phyloP scores from a whole-genome alignment of 345 rosid species.

The Erodium maritimum region DNA sequence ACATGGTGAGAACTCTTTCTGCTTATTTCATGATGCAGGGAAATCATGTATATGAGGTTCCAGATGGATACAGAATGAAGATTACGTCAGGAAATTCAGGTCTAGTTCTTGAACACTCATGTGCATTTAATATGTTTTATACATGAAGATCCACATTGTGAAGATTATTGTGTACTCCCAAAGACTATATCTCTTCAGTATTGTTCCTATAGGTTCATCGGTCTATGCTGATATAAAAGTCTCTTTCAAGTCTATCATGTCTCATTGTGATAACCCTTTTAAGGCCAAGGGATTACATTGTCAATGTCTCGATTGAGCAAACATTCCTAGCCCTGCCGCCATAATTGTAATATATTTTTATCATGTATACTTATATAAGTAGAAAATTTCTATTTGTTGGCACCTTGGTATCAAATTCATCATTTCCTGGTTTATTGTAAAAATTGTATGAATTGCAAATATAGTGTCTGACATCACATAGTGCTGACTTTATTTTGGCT shows the following conservation, averaged over 20 bases:
- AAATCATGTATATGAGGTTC: conserved; percentile 77
- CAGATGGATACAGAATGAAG: conserved; percentile 61
- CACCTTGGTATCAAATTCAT: background rate
- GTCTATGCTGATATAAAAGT: background rate
- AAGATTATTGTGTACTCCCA: too few species aligned
- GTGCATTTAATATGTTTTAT: background rate
- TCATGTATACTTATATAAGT: background rate
- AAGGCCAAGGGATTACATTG: background rate
- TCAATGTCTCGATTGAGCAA: background rate
- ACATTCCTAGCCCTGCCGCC: too few species aligned
- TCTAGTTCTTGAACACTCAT: conserved; percentile 8
- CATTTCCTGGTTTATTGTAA: background rate
- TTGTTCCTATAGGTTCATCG: background rate
- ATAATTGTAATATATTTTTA: too few species aligned
- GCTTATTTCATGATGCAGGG: conserved; percentile 36
- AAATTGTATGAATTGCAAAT: background rate
- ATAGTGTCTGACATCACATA: background rate
- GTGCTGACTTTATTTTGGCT: background rate
- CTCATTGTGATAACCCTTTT: too few species aligned
- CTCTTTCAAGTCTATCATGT: too few species aligned
- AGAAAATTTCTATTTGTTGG: background rate
- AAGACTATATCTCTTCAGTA: too few species aligned
- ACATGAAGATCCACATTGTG: background rate
- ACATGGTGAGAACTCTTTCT: background rate
- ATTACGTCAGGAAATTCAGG: conserved; percentile 55